Percentiles rank a stretch among this genome's conserved stretches.
Conservation (phyloP, 345 rosid species). For the Salix purpurea region DNA sequence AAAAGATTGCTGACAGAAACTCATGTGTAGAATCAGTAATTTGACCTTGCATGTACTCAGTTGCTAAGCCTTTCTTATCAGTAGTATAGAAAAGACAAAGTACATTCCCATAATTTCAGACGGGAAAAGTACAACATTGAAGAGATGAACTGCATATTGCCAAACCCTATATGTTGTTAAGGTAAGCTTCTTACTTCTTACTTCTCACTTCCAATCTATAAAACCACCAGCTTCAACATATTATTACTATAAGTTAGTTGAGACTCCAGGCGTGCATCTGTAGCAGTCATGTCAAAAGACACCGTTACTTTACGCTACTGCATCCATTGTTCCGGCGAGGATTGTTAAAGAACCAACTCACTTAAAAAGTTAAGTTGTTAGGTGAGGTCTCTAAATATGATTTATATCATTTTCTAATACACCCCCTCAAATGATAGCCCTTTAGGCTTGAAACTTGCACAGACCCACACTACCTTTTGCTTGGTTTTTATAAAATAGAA, state of each 20-base stretch:
- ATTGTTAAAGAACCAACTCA: too few relatives aligned
- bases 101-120: conserved; percentile 99
- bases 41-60: conserved; percentile 59
- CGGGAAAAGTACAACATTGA: conserved; percentile 89
- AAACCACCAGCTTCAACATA: background rate
- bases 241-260: background rate
- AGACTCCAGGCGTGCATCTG: background rate
- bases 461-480: too few relatives aligned
- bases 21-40: background rate
- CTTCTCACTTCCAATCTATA: background rate
- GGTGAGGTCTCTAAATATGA: too few relatives aligned
- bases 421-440: too few relatives aligned
- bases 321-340: background rate
- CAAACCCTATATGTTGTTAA: conserved; percentile 18
- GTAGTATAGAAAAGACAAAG: conserved; percentile 85
- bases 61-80: conserved; percentile 92
- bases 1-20: background rate
- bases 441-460: too few relatives aligned
- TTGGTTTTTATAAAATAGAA: too few relatives aligned
- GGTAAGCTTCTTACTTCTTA: background rate
- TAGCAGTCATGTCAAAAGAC: background rate
- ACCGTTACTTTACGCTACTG: background rate
- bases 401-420: too few relatives aligned
- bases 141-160: conserved; percentile 82
- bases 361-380: too few relatives aligned